Evolutionary conservation across 805 yeast species (phyloP), one percentile per base, ranked within the genome.

Genomic region (Yamadazyma tumulicola): DNA sequence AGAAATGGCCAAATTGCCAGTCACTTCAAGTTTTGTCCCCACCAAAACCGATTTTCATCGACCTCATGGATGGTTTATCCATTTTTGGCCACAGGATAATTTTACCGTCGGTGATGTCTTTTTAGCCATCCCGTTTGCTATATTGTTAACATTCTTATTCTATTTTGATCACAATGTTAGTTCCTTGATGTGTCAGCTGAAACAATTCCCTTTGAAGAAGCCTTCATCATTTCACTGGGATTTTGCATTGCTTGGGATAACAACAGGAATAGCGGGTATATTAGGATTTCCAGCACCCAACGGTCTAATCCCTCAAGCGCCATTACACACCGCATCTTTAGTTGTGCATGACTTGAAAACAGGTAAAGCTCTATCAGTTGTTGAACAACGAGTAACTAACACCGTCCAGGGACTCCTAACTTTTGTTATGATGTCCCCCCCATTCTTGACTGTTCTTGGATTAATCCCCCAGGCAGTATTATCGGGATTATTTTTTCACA

Each of bases 271-370:
- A 1, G 70, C 95, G 3, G 97, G 97, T 0, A 58, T 91, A 1
- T 52, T 91, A 8, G 98, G 97, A 0, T 70, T 93, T 2, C 98
- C 97, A 0, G 88, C 97, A 2, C 97, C 97, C 0, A 93, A 93
- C 59, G 98, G 98, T 0, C 67, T 91, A 20, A 91, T 91, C 28
- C 98, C 98, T 1, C 98, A 91, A 57, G 97, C 98, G 0, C 97
- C 97, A 2, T 54, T 93, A 22, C 98, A 91, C 49, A 88, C 97
- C 0, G 75, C 73, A 26, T 77, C 96, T 0, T 59, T 91, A 19
- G 73, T 86, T 26, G 78, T 84, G 10, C 69, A 70, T 43, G 70
- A 72, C 33, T 54, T 54, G 40, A 35, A 46, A 20, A 42, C 57
- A 4, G 70, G 69, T 1, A 39, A 49, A 32, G 66, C 75, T 1